Evolutionary conservation across 2,329 filamentous ascomycete genomes (phyloP).

Genomic region (Nemania sp.): DNA sequence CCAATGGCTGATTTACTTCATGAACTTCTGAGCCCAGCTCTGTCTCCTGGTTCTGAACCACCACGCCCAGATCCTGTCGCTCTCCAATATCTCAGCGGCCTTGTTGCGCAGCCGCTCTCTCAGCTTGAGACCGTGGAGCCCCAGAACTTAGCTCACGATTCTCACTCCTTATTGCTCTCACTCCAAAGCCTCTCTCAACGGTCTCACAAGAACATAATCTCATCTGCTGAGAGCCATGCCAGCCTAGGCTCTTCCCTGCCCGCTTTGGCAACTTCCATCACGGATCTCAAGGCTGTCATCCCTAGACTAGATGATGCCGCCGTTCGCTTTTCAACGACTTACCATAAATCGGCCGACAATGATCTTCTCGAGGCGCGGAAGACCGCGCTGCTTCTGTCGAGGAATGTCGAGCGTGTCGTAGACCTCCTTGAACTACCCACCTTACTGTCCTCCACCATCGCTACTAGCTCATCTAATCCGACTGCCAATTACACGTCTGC

Average conservation of each 20-base stretch:
- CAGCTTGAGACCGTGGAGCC: conserved; percentile 76
- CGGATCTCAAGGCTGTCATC: conserved; percentile 70
- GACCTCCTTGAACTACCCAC: conserved; percentile 90
- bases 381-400: conserved; percentile 76
- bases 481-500: conserved; percentile 83
- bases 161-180: conserved; percentile 78
- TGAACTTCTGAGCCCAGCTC: conserved; percentile 69
- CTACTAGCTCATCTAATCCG: conserved; percentile 52
- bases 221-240: conserved; percentile 77
- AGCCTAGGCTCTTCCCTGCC: conserved; percentile 75
- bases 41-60: conserved; percentile 49
- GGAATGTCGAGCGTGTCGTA: conserved; percentile 86
- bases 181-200: conserved; percentile 87
- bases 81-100: conserved; percentile 72
- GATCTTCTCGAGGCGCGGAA: conserved; percentile 73
- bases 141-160: conserved; percentile 75
- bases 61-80: conserved; percentile 55
- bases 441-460: conserved; percentile 78
- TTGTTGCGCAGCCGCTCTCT: conserved; percentile 76
- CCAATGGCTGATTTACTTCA: conserved; percentile 72
- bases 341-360: conserved; percentile 73
- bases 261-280: conserved; percentile 64
- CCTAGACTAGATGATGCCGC: conserved; percentile 79
- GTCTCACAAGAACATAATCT: conserved; percentile 82
- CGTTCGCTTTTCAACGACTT: conserved; percentile 78